Evolutionary conservation across 495 filamentous ascomycete genomes (phyloP).

Genomic region (Massariosphaeria phaeospora): DNA sequence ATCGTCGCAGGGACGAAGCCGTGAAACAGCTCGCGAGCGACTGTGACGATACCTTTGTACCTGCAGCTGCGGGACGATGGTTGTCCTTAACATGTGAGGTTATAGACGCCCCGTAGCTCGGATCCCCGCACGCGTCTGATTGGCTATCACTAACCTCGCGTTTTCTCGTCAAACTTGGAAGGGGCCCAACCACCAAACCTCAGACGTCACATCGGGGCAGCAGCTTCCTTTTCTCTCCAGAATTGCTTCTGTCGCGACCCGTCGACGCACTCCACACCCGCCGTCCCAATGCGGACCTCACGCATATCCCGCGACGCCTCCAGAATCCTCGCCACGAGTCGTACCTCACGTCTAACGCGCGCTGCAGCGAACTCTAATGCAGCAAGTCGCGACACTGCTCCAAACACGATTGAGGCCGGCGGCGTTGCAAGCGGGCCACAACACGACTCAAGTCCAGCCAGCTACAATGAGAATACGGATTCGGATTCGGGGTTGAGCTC

Average conservation of each 20-base stretch:
- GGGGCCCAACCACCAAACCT: not conserved
- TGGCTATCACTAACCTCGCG: not conserved
- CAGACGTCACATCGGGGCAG: slow-evolving; percentile 8
- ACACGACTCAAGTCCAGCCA: slow-evolving; percentile 10
- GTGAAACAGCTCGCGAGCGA: not conserved
- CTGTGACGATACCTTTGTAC: slow-evolving; percentile 21
- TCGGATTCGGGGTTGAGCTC: slow-evolving; percentile 27
- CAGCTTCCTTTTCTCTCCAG: not conserved
- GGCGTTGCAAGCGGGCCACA: slow-evolving; percentile 3
- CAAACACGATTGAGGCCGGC: slow-evolving; percentile 17
- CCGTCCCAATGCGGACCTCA: slow-evolving; percentile 55
- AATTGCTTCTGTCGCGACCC: slow-evolving; percentile 5
- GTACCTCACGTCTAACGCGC: slow-evolving; percentile 34
- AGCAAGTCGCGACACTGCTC: slow-evolving; percentile 18
- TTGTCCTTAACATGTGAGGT: slow-evolving; percentile 2
- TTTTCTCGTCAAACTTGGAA: not conserved
- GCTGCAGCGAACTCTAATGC: slow-evolving; percentile 3
- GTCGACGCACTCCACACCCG: slow-evolving; percentile 1
- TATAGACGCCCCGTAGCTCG: not conserved
- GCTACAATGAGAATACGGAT: not conserved
- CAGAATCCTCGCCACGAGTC: slow-evolving; percentile 48
- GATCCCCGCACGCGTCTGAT: not conserved
- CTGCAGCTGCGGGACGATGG: slow-evolving; percentile 7
- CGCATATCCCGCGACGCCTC: slow-evolving; percentile 56
- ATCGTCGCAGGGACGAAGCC: slow-evolving; percentile 16